Evolutionary conservation across 139 green algal genomes (phyloP).

Genomic region (Dunaliella sp.): DNA sequence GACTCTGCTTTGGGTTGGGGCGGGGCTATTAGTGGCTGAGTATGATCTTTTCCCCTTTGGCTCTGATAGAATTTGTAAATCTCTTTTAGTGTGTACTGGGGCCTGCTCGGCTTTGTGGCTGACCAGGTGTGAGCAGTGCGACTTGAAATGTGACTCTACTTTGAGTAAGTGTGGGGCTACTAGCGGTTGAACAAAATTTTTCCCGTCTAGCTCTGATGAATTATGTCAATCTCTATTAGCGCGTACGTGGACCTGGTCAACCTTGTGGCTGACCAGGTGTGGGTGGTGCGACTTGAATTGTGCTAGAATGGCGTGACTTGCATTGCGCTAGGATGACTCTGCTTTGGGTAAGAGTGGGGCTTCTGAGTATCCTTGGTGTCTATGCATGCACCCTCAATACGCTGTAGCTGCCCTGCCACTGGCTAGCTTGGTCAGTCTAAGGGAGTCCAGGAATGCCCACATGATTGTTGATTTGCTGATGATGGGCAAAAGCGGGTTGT

Average conservation of each 20-base stretch:
- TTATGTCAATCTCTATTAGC: neutral
- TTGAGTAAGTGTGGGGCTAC: neutral
- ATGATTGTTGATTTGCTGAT: too few species aligned
- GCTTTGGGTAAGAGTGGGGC: neutral
- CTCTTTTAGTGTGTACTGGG: neutral
- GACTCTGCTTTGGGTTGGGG: neutral
- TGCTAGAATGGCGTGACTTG: too few species aligned
- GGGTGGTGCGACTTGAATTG: neutral
- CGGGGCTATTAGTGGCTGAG: neutral
- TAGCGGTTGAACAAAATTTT: neutral
- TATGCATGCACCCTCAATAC: too few species aligned
- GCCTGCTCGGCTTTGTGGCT: slow-evolving; percentile 20
- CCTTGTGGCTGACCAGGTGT: slow-evolving; percentile 22
- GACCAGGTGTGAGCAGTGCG: slow-evolving; percentile 7
- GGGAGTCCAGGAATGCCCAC: too few species aligned
- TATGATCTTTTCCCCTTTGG: neutral
- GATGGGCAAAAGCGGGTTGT: too few species aligned
- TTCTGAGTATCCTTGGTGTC: too few species aligned
- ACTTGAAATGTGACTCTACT: neutral
- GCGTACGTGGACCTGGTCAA: slow-evolving; percentile 21
- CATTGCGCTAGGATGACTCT: too few species aligned
- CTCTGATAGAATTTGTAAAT: neutral
- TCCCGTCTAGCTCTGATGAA: neutral
- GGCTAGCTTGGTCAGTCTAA: too few species aligned
- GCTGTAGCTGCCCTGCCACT: too few species aligned